Base-by-base conservation (phyloP, 208 protist species). In the Acanthamoeba lenticulata region DNA sequence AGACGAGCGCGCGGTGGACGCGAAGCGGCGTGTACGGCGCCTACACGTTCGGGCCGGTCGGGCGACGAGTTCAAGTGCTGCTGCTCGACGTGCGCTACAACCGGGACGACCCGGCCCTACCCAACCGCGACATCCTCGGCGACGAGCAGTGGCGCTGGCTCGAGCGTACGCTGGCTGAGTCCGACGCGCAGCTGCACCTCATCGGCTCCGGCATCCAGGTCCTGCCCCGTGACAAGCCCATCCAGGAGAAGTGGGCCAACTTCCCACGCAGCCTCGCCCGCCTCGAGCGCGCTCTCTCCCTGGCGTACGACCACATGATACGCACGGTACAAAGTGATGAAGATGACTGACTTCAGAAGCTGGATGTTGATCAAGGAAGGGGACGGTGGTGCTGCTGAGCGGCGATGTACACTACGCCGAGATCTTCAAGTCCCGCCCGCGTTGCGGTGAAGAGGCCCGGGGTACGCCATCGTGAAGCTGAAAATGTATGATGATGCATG, bases 351-450 rank as follows among this genome's bases (percentile, higher is more conserved):
- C 27, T 67, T 67, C 57, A 34, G 15, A 67, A 65, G 7, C 79
- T 62, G 11, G 2, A 88, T 29, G 19, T 11, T 40, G 6, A 24
- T 42, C 17, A 15, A 65, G 52, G 19, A 65, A 90, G 29, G 72
- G 81, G 13, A 29, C 81, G 34, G 52, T 90, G 2, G 21, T 90
- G 29, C 29, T 90, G 44, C n/a, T 90, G 27, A 90, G 81, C 45
- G 81, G 81, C 24, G 81, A 90, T 38, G 81, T 90, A 47, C 81
- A 90, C 38, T 90, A 90, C 52, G 81, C 81, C n/a, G 81, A 90
- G 52, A 90, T 90, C 29, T 90, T 90, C 21, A 57, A 65, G 44
- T 40, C 81, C 11, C 81, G 81, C 3, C 52, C 52, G 6, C 72
- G 72, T 0, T 83, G 72, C 29, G 72, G 42, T 5, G 72, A 11